Evolutionary conservation across 2,329 filamentous ascomycete genomes (phyloP).

Genomic region (Plenodomus biglobosus): DNA sequence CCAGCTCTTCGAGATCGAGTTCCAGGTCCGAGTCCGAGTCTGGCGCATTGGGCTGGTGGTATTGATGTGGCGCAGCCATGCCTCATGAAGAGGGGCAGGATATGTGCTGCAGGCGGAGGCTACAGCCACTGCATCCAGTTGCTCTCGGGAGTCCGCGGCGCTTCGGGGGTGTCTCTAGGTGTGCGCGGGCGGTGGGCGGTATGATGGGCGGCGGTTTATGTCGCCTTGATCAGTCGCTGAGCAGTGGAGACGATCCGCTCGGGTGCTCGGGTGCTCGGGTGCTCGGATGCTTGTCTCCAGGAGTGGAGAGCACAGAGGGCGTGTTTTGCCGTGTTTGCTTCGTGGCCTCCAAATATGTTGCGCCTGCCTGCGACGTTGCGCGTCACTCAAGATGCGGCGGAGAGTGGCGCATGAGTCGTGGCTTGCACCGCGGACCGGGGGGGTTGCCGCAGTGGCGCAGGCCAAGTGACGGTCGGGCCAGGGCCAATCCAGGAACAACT

Average conservation of each 20-base stretch:
- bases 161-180: conserved; percentile 13
- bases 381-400: conserved; percentile 1
- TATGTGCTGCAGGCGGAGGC: conserved; percentile 3
- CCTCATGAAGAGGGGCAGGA: conserved; percentile 31
- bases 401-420: conserved; percentile 7
- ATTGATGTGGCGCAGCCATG: conserved; percentile 52
- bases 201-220: neutral
- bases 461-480: no score
- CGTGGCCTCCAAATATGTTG: neutral
- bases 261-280: neutral
- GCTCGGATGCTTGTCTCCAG: neutral
- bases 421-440: conserved; percentile 12
- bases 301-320: neutral
- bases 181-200: conserved; percentile 16
- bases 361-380: conserved; percentile 2
- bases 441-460: conserved; percentile 7
- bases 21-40: conserved; percentile 74
- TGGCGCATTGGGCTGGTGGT: conserved; percentile 60
- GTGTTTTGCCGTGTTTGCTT: conserved; percentile 1
- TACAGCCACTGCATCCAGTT: conserved; percentile 18
- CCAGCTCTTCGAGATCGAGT: conserved; percentile 77
- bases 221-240: no score
- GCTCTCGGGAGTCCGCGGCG: conserved; percentile 32
- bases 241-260: no score
- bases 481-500: conserved; percentile 30